A percentile compares a stretch with the other conserved stretches of the same genome.
Conservation (phyloP, 2,329 filamentous ascomycete species). For the Pseudopyricularia javanii region DNA sequence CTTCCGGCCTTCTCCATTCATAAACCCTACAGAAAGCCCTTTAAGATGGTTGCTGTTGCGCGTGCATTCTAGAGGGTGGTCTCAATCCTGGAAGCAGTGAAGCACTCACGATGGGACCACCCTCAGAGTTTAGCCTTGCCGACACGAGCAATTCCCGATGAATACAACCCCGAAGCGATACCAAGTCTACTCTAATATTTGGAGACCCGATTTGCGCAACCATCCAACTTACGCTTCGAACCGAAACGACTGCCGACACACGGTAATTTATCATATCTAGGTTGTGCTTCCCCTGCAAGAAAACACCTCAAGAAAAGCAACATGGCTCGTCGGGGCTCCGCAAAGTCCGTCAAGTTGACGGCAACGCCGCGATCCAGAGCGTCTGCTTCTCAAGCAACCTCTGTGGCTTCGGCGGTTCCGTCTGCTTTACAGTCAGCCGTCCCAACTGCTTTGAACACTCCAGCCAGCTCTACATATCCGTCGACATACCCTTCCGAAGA, state of each 20-base stretch:
- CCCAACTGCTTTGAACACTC: conserved; percentile 20
- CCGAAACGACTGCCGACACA: neutral
- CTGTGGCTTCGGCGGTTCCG: neutral
- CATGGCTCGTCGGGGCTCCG: conserved; percentile 1
- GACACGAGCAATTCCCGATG: conserved; percentile 7
- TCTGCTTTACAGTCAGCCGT: conserved; percentile 14
- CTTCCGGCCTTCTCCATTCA: neutral
- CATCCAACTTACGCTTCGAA: neutral
- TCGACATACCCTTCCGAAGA: conserved; percentile 24
- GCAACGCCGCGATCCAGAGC: neutral
- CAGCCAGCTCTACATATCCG: conserved; percentile 21
- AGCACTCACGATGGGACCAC: conserved; percentile 42
- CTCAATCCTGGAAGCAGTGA: conserved; percentile 2
- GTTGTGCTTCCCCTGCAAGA: neutral
- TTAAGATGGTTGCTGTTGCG: conserved; percentile 28
- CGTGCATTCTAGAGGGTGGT: conserved; percentile 14
- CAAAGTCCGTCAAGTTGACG: conserved; percentile 1
- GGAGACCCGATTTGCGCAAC: neutral
- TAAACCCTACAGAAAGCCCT: conserved; percentile 15
- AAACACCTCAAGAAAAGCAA: neutral
- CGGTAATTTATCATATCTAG: neutral
- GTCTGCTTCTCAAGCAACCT: neutral
- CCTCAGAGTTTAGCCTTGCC: conserved; percentile 30
- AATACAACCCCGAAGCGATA: neutral
- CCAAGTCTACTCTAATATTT: neutral